Evolutionary conservation across 495 filamentous ascomycete genomes (phyloP), one percentile per base, ranked within the genome.

Genomic region (Talaromyces wortmannii): DNA sequence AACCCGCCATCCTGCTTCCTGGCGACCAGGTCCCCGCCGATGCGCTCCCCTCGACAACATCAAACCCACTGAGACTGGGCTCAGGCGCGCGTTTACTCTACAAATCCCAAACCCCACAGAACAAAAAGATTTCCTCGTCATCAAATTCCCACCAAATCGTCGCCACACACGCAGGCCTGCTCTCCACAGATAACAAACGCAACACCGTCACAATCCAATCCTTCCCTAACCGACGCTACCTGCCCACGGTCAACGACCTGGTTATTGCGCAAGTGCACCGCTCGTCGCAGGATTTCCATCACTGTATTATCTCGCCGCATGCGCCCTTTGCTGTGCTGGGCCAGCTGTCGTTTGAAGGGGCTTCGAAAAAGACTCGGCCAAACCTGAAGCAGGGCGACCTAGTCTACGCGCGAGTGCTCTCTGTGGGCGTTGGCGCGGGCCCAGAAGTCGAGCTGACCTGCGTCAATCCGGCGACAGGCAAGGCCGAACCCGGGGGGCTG

Each of bases 401-500:
- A 8, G 89, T 97, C 31, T 97, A 97, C 69, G 92, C 91, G 11
- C 85, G 94, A 33, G 72, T 81, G 23, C 76, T 94, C 31, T 78
- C 82, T 0, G 75, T 85, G 10, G 73, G 72, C 15, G 80, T 91
- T 10, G 86, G 89, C 48, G 83, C 84, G 44, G 86, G 91, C 63
- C 88, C 90, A 71, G 90, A 96, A 59, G 82, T 90, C 0, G 94
- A 98, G 65, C 76, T 98, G 6, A 88, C 91, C 52, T 97, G 94
- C 65, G 87, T 94, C 17, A 87, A 90, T 44, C 79, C 89, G 0
- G 77, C 84, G 1, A 97, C 92, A 1, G 94, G 94, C 7, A 95
- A 95, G 57, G 81, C 86, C 6, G 92, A 96, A 42, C 81, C 86
- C 1, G 92, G 95, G 31, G 95, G 92, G 0, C 74, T 97, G 50